phyloP scores from a whole-genome alignment of 495 filamentous ascomycete species.

The Monascus purpureus region DNA sequence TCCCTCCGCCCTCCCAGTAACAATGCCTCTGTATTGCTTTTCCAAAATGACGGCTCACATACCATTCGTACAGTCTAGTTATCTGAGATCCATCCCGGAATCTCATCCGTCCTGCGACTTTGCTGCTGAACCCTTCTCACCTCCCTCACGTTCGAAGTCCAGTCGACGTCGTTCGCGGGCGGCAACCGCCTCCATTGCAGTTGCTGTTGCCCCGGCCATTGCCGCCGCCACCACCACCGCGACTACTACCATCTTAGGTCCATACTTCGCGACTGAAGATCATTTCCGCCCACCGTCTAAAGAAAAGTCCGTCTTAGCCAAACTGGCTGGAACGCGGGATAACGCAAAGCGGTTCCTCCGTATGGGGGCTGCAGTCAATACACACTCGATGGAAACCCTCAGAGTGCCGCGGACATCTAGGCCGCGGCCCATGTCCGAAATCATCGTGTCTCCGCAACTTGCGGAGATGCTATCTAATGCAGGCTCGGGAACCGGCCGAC shows the following conservation, averaged over 20 bases:
- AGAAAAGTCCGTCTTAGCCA: slow-evolving; percentile 18
- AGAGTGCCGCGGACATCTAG: slow-evolving; percentile 10
- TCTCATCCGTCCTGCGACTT: no score
- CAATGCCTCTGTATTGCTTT: no score
- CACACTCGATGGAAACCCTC: slow-evolving; percentile 11
- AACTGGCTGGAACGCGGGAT: slow-evolving; percentile 34
- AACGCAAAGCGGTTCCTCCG: slow-evolving; percentile 38
- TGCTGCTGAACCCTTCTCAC: no score
- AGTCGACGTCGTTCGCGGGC: no score
- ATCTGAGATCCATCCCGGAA: neutral
- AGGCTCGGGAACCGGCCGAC: slow-evolving; percentile 11
- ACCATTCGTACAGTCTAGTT: neutral
- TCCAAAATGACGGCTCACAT: slow-evolving; percentile 1
- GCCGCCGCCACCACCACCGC: neutral
- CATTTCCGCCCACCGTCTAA: no score
- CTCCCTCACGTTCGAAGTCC: no score
- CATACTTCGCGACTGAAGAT: no score
- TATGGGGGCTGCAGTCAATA: slow-evolving; percentile 15
- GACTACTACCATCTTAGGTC: neutral
- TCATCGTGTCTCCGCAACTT: slow-evolving; percentile 21
- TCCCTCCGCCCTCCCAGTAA: no score
- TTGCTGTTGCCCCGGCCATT: no score
- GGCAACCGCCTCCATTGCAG: no score
- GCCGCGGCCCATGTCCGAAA: slow-evolving; percentile 29
- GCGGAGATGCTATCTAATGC: slow-evolving; percentile 16